Evolutionary conservation across 768 basidiomycete genomes (phyloP).

Genomic region (Leccinum disarticulatum): DNA sequence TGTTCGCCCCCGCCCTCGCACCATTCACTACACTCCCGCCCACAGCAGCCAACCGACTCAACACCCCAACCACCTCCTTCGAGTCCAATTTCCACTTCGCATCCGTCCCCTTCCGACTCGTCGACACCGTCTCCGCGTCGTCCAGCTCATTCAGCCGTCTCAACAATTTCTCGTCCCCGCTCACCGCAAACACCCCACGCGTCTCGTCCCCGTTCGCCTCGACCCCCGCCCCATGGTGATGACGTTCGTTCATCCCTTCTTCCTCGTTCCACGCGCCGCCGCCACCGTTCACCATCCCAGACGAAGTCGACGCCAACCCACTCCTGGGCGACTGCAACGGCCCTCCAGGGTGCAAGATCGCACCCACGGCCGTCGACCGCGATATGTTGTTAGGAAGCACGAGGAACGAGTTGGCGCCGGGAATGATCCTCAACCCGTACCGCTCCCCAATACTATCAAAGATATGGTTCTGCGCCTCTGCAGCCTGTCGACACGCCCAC

Average conservation of each 20-base stretch:
- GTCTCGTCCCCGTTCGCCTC: conserved; percentile 40
- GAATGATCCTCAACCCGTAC: conserved; percentile 81
- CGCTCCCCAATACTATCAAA: conserved; percentile 86
- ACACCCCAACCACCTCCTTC: conserved; percentile 35
- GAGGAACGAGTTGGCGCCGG: conserved; percentile 76
- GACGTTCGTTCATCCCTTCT: conserved; percentile 8
- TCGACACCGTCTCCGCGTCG: conserved; percentile 67
- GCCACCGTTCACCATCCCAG: conserved; percentile 29
- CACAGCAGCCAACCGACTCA: conserved; percentile 19
- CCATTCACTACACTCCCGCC: conserved; percentile 3
- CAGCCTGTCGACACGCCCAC: conserved; percentile 86
- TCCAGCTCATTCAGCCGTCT: conserved; percentile 75
- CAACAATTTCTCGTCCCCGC: conserved; percentile 77
- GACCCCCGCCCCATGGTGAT: conserved; percentile 7
- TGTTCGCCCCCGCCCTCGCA: not conserved
- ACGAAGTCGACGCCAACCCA: conserved; percentile 26
- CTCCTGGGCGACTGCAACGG: conserved; percentile 38
- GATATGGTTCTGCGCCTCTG: conserved; percentile 90
- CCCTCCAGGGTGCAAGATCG: conserved; percentile 69
- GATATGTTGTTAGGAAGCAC: conserved; percentile 82
- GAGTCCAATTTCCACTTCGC: conserved; percentile 63
- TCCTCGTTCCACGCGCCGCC: not conserved
- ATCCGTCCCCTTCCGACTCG: conserved; percentile 73
- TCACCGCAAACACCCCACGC: conserved; percentile 63
- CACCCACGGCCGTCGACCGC: conserved; percentile 78